These are phyloP conservation scores for Chytriomyces sp. DNA, from an alignment of 192 early-diverging fungal species.

Conservation along the genomic window DNA sequence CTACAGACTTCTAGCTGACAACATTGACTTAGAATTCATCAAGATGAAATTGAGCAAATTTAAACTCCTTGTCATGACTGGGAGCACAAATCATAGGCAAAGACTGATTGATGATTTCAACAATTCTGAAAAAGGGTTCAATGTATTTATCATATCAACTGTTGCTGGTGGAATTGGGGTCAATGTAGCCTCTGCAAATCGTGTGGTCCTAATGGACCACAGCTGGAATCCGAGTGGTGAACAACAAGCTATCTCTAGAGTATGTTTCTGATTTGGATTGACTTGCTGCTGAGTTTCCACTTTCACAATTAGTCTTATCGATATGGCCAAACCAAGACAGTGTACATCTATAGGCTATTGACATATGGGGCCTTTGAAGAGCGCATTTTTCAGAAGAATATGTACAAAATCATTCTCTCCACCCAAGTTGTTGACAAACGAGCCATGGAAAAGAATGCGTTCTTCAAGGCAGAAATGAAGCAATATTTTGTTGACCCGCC, in stretches of 20 bases:
- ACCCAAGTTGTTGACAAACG: conserved; percentile 68
- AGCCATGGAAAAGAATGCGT: conserved; percentile 44
- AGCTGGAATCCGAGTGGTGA: conserved; percentile 77
- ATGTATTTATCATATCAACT: conserved; percentile 66
- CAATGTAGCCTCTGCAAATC: conserved; percentile 71
- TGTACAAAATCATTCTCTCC: conserved; percentile 73
- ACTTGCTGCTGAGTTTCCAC: not conserved
- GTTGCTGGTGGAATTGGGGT: conserved; percentile 58
- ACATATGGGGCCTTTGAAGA: conserved; percentile 47
- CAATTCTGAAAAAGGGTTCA: conserved; percentile 10
- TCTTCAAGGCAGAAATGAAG: conserved; percentile 52
- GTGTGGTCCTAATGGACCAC: conserved; percentile 72
- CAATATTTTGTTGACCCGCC: conserved; percentile 55
- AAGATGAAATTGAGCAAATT: not conserved
- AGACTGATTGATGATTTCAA: conserved; percentile 68
- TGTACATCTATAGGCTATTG: conserved; percentile 52
- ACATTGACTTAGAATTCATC: not conserved
- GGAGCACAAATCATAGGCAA: conserved; percentile 46
- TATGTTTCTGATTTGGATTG: conserved; percentile 32
- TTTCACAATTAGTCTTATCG: conserved; percentile 35
- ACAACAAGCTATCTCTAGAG: conserved; percentile 63
- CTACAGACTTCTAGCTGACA: not conserved
- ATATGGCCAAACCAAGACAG: conserved; percentile 47
- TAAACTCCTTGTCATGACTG: conserved; percentile 9
- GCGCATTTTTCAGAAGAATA: conserved; percentile 63